Evolutionary conservation across 2,329 filamentous ascomycete genomes (phyloP), one percentile per base, ranked within the genome.

Genomic region (Amauroascus niger): DNA sequence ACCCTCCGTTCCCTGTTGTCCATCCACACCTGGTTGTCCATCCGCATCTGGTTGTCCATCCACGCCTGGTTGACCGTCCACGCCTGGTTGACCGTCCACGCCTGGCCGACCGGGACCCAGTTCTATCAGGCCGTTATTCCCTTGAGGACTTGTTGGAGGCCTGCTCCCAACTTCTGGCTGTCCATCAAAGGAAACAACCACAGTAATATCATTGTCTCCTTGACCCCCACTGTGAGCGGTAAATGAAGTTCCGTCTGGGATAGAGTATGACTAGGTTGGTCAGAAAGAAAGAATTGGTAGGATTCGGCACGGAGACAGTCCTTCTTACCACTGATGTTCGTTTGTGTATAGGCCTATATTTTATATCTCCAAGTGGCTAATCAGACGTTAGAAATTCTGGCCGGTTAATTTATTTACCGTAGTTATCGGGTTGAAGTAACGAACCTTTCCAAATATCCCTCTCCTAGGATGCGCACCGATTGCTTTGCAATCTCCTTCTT

Each of bases 161-260:
- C 52, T 24, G 46, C 46, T 44, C 20, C 52, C 52, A 49, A 49
- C 13, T 43, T 18, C 45, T 32, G 43, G 26, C 8, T 47, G 41
- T 18, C 24, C 30, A 18, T 54, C 52, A n/a, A 54, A 39, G 7
- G 50, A 52, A 8, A 52, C 50, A 30, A 52, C 26, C 16, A 52
- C 50, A 20, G 50, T 52, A 46, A 52, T 35, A 6, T 44, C 50
- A 30, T 33, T 28, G 40, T 40, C 20, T 1, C 50, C 41, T 18
- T 46, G 41, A 7, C 40, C 33, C 8, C 43, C 43, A 24, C 50
- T 46, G 16, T 46, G 11, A 22, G 50, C 20, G 6, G 30, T 28
- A 39, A 46, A 40, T 18, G 50, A 52, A 8, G 41, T 46, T 6
- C 43, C 50, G 1, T 30, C 50, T 2, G 50, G 50, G 22, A 52